Evolutionary conservation across 805 yeast species (phyloP), one percentile per base, ranked within the genome.

Genomic region (Spathaspora hagerdaliae): DNA sequence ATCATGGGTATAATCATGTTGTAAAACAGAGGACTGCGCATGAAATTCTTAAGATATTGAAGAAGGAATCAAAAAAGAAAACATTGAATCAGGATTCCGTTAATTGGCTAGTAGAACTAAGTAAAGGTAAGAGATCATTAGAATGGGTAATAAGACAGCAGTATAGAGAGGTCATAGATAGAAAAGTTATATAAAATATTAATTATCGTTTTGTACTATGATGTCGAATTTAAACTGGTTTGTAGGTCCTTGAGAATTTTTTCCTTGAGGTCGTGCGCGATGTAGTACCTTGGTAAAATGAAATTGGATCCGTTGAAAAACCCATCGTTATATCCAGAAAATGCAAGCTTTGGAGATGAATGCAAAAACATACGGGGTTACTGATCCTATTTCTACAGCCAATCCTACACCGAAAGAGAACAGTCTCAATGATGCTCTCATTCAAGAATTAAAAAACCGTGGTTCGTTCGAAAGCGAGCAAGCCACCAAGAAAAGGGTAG

Each of bases 401-500:
- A 87, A 87, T 8, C 91, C 98, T 0, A 85, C 96, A 0, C 81
- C 89, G 1, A 80, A 79, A 27, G 99, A 94, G 61, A 82, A 82
- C 43, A 71, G 69, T 27, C 65, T 90, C 46, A 94, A 94, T 60
- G 96, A 87, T 58, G 65, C 71, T 39, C 69, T 94, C 62, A 82
- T 94, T 39, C 78, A 75, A 43, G 97, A 90, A 61, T 72, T 94
- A 41, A 86, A 90, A 61, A 74, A 69, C 27, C 87, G 86, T 55
- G 92, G 91, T 3, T 89, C 97, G 1, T 94, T 94, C 62, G 99
- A 94, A 64, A 73, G 84, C 41, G 97, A 89, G 59, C 77, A 72
- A 11, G 97, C 87, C 43, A 87, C 97, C 0, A 80, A 76, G 52
- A 87, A 83, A 58, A 77, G 99, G 59, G 86, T 82, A 2, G 81